A percentile compares a stretch with the other conserved stretches of the same genome.
These are phyloP conservation scores for Pyrenophora seminiperda DNA, from an alignment of 2,329 filamentous ascomycete genomes.

Conservation along the genomic window DNA sequence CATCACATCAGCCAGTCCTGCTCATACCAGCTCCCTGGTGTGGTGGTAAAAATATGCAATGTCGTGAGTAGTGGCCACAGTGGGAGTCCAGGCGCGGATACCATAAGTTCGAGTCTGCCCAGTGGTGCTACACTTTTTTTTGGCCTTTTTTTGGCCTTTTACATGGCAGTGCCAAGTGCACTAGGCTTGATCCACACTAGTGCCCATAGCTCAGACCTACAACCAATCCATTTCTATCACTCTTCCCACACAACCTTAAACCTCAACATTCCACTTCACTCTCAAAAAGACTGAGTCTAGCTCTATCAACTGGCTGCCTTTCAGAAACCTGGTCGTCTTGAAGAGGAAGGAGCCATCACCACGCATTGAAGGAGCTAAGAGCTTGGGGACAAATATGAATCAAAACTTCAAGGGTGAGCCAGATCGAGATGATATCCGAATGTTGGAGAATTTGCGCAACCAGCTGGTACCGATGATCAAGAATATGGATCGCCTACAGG, in stretches of 20 bases:
- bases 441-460: constrained; percentile 31
- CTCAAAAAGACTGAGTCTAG: neutral
- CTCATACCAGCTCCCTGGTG: too few species aligned
- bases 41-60: too few species aligned
- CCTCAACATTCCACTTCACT: neutral
- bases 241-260: neutral
- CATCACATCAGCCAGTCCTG: too few species aligned
- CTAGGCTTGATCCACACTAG: neutral
- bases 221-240: constrained; percentile 9
- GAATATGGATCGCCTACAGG: constrained; percentile 28
- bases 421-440: constrained; percentile 28
- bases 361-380: constrained; percentile 5
- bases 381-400: constrained; percentile 22
- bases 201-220: neutral
- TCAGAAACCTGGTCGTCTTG: neutral
- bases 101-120: too few species aligned
- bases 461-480: constrained; percentile 34
- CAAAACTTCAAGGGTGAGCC: constrained; percentile 33
- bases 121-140: too few species aligned
- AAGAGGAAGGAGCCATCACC: neutral
- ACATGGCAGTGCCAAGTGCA: neutral
- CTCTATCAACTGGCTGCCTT: neutral
- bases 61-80: too few species aligned
- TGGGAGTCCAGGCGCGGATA: too few species aligned
- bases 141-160: too few species aligned